These are phyloP conservation scores for Lachancea fermentati DNA, from an alignment of 805 yeast species.

Conservation along the genomic window DNA sequence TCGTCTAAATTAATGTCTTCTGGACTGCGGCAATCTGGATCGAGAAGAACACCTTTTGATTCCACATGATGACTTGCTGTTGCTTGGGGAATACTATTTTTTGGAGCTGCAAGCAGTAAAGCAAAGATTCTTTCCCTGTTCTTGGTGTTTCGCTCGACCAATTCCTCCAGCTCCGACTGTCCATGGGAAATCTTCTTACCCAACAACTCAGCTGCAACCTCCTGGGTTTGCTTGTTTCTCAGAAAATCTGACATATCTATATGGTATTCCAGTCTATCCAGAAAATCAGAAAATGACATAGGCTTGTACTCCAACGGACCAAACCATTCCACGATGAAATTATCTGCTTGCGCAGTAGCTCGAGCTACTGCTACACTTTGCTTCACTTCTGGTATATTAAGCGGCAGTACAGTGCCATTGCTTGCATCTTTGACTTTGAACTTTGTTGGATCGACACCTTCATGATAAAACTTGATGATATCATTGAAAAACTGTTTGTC, in stretches of 20 bases:
- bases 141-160: conserved; percentile 16
- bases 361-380: conserved; percentile 35
- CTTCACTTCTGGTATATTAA: conserved; percentile 29
- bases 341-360: conserved; percentile 44
- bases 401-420: conserved; percentile 26
- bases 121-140: conserved; percentile 14
- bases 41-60: conserved; percentile 19
- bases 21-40: conserved; percentile 13
- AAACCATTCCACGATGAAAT: conserved; percentile 52
- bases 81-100: conserved; percentile 10
- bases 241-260: conserved; percentile 27
- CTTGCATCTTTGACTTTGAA: conserved; percentile 30
- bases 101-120: conserved; percentile 14
- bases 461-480: conserved; percentile 30
- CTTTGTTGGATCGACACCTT: conserved; percentile 32
- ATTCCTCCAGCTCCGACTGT: conserved; percentile 12
- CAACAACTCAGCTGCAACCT: conserved; percentile 14
- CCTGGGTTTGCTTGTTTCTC: conserved; percentile 18
- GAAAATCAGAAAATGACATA: conserved; percentile 38
- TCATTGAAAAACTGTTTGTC: conserved; percentile 34
- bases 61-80: conserved; percentile 10
- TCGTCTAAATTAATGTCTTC: conserved; percentile 27
- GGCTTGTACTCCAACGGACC: conserved; percentile 59
- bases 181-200: conserved; percentile 15
- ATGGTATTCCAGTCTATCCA: conserved; percentile 30